Base-by-base conservation (phyloP, 306 rosid species). In the Vigna mungo region DNA sequence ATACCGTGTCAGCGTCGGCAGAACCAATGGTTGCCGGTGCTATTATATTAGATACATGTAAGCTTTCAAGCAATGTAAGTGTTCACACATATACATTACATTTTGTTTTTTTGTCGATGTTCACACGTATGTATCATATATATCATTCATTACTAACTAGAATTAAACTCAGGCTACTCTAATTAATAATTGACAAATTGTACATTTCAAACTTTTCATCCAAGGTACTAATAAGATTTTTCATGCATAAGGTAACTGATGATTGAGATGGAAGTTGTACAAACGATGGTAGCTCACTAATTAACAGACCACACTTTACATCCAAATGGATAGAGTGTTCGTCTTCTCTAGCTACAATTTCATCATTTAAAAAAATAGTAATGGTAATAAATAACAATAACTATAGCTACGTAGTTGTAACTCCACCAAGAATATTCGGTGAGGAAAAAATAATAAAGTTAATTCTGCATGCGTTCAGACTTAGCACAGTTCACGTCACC, bases 291-390 rank as follows among this genome's bases (percentile, higher is more conserved):
- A 37, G 48, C 14, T 63, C 6, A 27, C 72, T 67, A 13, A 20
- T 60, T 78, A 76, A 59, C 0, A 58, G 71, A 46, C 72, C 80
- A 76, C 85, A 88, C 92, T 83, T 67, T 90, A 70, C 52, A 48
- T 86, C 95, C 88, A 72, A 74, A 71, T 51, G 84, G 92, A 86
- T 21, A 62, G 91, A 88, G 93, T 87, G 96, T 85, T 68, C 18
- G 44, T 74, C 53, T 46, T 71, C 79, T 84, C 68, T 14, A 30
- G 56, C 86, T 85, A 85, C 85, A 64, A 70, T 72, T 21, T 73
- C 41, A 70, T 59, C 67, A 63, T 70, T 53, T 6, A 21, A 18
- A 25, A 36, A 69, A 69, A 6, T 18, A 44, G 3, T 27, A 14
- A 9, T 23, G 15, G 11, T 17, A 58, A 27, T 7, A 59, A 30